Conservation (phyloP, 768 basidiomycete genomes). For the Pleurotus cornucopiae region DNA sequence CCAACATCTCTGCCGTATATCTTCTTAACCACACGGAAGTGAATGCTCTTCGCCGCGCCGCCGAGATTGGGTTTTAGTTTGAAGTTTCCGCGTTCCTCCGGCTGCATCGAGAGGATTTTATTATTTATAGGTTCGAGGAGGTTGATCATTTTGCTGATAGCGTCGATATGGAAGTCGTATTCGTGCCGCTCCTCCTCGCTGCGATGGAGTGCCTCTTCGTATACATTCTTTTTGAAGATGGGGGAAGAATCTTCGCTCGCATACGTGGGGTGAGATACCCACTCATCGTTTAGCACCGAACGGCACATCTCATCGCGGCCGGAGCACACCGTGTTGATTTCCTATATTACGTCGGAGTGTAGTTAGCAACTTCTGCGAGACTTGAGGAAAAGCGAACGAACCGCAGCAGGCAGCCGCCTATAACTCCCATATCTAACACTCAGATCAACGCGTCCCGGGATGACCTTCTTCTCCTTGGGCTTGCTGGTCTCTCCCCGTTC, state of each 20-base stretch:
- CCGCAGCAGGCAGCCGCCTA: constrained; percentile 72
- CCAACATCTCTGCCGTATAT: constrained; percentile 89
- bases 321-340: constrained; percentile 83
- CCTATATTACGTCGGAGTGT: constrained; percentile 39
- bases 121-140: constrained; percentile 89
- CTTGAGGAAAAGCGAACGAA: constrained; percentile 36
- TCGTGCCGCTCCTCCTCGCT: constrained; percentile 98
- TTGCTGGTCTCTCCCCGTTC: constrained; percentile 21
- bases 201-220: constrained; percentile 94
- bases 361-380: neutral
- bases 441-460: constrained; percentile 59
- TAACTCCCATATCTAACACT: constrained; percentile 86
- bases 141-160: constrained; percentile 84
- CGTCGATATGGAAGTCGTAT: constrained; percentile 98
- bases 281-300: constrained; percentile 94
- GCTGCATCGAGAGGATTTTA: constrained; percentile 75
- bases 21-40: constrained; percentile 94
- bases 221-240: constrained; percentile 90
- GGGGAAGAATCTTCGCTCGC: constrained; percentile 91
- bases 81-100: constrained; percentile 76
- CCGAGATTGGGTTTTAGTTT: constrained; percentile 88
- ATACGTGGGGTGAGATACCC: constrained; percentile 97
- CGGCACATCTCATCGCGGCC: constrained; percentile 97
- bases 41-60: constrained; percentile 84
- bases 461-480: neutral